Evolutionary conservation across 306 rosid genomes (phyloP).

Genomic region (Parietaria judaica): DNA sequence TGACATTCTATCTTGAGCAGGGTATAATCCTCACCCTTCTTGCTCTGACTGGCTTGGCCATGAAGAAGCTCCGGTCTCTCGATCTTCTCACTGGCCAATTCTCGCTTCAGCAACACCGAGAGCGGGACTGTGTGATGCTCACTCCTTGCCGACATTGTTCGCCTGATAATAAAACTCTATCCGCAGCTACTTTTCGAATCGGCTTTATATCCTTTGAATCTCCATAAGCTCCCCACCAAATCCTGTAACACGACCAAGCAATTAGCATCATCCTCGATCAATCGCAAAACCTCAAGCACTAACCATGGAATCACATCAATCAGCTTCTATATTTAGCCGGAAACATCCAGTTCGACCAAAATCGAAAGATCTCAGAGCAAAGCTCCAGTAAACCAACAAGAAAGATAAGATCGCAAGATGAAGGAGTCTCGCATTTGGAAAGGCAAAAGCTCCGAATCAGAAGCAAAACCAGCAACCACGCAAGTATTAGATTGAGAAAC

Average conservation of each 20-base stretch:
- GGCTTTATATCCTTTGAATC: constrained; percentile 22
- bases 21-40: constrained; percentile 92
- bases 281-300: background rate
- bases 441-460: no score
- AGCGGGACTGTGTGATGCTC: constrained; percentile 87
- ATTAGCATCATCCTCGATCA: constrained; percentile 4
- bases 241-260: constrained; percentile 23
- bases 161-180: background rate
- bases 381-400: constrained; percentile 1
- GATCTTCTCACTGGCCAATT: constrained; percentile 74
- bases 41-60: constrained; percentile 89
- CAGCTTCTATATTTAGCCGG: no score
- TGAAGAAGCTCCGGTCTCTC: constrained; percentile 79
- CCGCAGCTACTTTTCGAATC: constrained; percentile 16
- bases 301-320: no score
- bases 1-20: constrained; percentile 75
- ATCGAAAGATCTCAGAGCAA: constrained; percentile 16
- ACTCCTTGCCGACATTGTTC: constrained; percentile 62
- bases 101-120: constrained; percentile 87
- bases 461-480: constrained; percentile 7
- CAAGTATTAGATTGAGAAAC: constrained; percentile 12
- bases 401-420: background rate
- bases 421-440: background rate
- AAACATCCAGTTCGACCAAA: background rate
- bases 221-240: constrained; percentile 24